Base-by-base conservation (phyloP, 345 rosid species). In the Draba incana region DNA sequence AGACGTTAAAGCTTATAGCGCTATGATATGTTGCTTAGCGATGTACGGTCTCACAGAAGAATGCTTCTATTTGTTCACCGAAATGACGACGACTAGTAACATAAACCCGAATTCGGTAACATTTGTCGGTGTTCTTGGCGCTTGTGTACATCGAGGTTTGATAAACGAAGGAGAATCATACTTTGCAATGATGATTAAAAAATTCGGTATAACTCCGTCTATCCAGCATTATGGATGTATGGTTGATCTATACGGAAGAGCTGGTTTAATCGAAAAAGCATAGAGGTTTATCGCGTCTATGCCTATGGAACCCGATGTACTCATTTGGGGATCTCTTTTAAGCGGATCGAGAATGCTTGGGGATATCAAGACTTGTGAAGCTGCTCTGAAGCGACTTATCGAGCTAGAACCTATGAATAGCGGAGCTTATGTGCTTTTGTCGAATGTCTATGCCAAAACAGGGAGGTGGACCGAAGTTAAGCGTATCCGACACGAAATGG, bases 1-100 rank as follows among this genome's bases (percentile, higher is more conserved):
- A 74, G 90, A 87, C 51, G 82, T 77, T 68, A 69, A 84, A 69
- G 83, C 92, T 1, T 86, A 88, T 61, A 86, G 80, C 77, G 80
- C 79, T 52, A 70, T 88, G 52, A 81, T 88, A 14, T 45, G 72
- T 13, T 75, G 86, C 58, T 84, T 74, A 6, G 78, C 78, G 0
- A 25, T 74, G 57, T 38, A 81, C 62, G 81, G 88, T 12, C 80
- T 79, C 13, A 76, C 88, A 11, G 72, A 70, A 69, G 77, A 84
- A 39, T 83, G 84, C 69, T 78, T 84, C 65, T 8, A 64, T 25
- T 52, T 88, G 20, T 86, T 88, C 75, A 64, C 59, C 7, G 84
- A 86, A 63, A 86, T 88, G 92, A 73, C 70, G 38, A 53, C 8
- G 20, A 8, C 8, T 11, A 50, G 61, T 56, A 82, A 83, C 39